Percentiles rank a stretch among this genome's conserved stretches.
These are phyloP conservation scores for Arthrobotrys iridis DNA, from an alignment of 2,329 filamentous ascomycete genomes.

Conservation along the genomic window DNA sequence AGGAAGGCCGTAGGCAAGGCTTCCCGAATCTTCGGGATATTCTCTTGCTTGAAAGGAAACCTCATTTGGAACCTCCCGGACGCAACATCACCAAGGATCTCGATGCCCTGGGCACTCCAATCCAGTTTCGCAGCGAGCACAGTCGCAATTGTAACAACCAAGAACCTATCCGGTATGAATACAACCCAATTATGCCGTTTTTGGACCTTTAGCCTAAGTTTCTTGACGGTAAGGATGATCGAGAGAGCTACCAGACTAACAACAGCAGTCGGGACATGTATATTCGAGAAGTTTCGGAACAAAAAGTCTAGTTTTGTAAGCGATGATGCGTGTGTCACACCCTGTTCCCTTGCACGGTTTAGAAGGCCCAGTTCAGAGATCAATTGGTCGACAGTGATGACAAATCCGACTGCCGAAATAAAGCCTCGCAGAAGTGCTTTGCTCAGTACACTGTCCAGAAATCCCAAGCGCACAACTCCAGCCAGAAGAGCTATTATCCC, in stretches of 20 bases:
- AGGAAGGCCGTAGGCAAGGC: slow-evolving; percentile 91
- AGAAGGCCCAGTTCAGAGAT: slow-evolving; percentile 87
- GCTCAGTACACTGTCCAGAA: slow-evolving; percentile 92
- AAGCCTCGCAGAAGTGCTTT: slow-evolving; percentile 92
- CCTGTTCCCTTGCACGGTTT: slow-evolving; percentile 70
- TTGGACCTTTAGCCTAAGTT: slow-evolving; percentile 82
- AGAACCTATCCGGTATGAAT: slow-evolving; percentile 89
- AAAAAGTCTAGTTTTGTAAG: slow-evolving; percentile 87
- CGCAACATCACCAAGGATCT: slow-evolving; percentile 81
- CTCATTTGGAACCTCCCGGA: slow-evolving; percentile 80
- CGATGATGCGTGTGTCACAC: slow-evolving; percentile 84
- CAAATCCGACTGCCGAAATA: slow-evolving; percentile 95
- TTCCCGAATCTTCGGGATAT: slow-evolving; percentile 83
- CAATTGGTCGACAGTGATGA: slow-evolving; percentile 94
- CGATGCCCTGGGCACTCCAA: slow-evolving; percentile 83
- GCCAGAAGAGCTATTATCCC: slow-evolving; percentile 89
- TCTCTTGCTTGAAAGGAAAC: slow-evolving; percentile 80
- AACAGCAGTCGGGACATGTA: slow-evolving; percentile 78
- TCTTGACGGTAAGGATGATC: slow-evolving; percentile 83
- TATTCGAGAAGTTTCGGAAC: slow-evolving; percentile 71
- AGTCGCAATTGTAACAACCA: slow-evolving; percentile 86
- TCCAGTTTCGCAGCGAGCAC: slow-evolving; percentile 78
- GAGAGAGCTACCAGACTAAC: slow-evolving; percentile 82
- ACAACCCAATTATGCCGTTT: slow-evolving; percentile 81
- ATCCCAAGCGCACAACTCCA: slow-evolving; percentile 84